Conservation (phyloP, 768 basidiomycete genomes). For the Suillus weaverae region DNA sequence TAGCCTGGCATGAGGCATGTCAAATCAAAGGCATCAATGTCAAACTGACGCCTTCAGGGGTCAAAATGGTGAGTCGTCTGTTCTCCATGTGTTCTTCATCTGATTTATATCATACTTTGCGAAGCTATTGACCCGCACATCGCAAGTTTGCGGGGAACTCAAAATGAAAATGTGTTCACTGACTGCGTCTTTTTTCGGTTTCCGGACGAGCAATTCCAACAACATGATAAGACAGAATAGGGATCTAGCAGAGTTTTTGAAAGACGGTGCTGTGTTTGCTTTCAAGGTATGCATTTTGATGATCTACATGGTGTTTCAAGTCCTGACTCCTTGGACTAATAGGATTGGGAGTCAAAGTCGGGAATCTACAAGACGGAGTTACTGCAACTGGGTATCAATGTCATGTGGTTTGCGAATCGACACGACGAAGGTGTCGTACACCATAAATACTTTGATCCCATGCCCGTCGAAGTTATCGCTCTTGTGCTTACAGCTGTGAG, state of each 20-base stretch:
- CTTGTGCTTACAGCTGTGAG: conserved; percentile 1
- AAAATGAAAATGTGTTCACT: conserved; percentile 8
- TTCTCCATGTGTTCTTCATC: not conserved
- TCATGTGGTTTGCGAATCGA: conserved; percentile 27
- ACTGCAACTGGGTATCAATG: conserved; percentile 25
- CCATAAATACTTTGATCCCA: conserved; percentile 23
- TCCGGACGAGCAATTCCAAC: not conserved
- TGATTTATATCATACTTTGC: not conserved
- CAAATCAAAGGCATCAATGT: too few relatives aligned
- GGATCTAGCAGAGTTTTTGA: conserved; percentile 2
- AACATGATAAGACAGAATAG: conserved; percentile 5
- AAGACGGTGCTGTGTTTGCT: conserved; percentile 8
- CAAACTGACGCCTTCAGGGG: conserved; percentile 1
- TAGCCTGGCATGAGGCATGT: too few relatives aligned
- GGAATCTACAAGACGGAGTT: conserved; percentile 27
- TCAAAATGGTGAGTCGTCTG: not conserved
- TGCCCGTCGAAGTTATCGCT: conserved; percentile 7
- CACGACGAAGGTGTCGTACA: conserved; percentile 26
- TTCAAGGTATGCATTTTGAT: conserved; percentile 1
- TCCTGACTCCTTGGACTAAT: not conserved
- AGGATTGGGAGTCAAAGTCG: conserved; percentile 6
- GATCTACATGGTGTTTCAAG: not conserved
- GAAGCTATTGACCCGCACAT: conserved; percentile 5
- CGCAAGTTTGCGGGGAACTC: conserved; percentile 10
- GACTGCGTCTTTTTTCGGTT: conserved; percentile 3